Evolutionary conservation across 106 monocot species (phyloP).

Genomic region (Agapanthus africanus): DNA sequence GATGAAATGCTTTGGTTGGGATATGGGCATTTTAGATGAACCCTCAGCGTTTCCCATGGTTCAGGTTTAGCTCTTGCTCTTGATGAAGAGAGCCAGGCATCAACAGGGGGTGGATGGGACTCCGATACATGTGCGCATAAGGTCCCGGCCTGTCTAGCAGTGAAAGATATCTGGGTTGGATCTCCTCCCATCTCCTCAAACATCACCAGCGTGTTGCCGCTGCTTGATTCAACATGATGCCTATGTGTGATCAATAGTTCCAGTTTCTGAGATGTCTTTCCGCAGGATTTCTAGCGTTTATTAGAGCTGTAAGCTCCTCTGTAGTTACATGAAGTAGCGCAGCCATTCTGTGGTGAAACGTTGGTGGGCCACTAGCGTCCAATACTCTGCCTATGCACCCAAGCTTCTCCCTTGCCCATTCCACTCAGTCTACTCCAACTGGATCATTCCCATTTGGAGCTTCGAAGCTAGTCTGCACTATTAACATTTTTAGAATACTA

Average conservation of each 20-base stretch:
- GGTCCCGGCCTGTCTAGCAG: slow-evolving; percentile 38
- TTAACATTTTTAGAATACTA: too few species aligned
- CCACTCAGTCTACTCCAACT: slow-evolving; percentile 52
- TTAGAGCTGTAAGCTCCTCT: slow-evolving; percentile 47
- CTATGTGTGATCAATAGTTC: slow-evolving; percentile 37
- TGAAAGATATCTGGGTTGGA: slow-evolving; percentile 63
- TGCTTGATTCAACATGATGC: slow-evolving; percentile 62
- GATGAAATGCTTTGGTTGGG: slow-evolving; percentile 54
- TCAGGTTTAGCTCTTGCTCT: slow-evolving; percentile 3
- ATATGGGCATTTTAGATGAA: slow-evolving; percentile 59
- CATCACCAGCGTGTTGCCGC: slow-evolving; percentile 62
- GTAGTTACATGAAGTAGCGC: slow-evolving; percentile 57
- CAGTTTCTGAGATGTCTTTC: slow-evolving; percentile 76
- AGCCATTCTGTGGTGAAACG: slow-evolving; percentile 53
- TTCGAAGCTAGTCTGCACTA: slow-evolving; percentile 58
- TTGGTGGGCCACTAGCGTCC: slow-evolving; percentile 88
- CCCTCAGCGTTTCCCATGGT: slow-evolving; percentile 18
- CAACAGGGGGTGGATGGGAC: slow-evolving; percentile 36
- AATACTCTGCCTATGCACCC: slow-evolving; percentile 89
- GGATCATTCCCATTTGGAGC: slow-evolving; percentile 70
- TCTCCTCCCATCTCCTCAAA: slow-evolving; percentile 93
- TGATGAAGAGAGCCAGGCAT: slow-evolving; percentile 19
- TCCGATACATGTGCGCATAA: slow-evolving; percentile 82
- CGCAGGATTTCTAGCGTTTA: slow-evolving; percentile 78
- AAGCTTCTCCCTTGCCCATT: slow-evolving; percentile 50